A percentile compares a stretch with the other conserved stretches of the same genome.
Conservation (phyloP, 2,329 filamentous ascomycete genomes). For the Stachybotrys chartarum region DNA sequence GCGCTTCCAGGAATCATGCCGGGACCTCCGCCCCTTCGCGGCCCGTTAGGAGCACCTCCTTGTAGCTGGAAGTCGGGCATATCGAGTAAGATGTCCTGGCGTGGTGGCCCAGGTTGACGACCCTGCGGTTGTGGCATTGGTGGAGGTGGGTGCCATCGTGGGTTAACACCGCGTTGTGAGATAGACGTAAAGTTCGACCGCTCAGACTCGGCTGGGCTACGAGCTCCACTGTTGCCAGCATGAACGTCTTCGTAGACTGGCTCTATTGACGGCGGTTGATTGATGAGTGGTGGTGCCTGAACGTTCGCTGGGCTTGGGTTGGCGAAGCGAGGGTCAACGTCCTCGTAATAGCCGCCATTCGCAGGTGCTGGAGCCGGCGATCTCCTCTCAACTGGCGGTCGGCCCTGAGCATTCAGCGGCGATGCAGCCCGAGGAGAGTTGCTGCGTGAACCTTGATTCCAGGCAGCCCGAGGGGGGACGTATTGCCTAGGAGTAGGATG, state of each 20-base stretch:
- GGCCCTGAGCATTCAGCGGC: constrained; percentile 28
- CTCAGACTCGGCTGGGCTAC: constrained; percentile 73
- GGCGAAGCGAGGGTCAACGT: constrained; percentile 83
- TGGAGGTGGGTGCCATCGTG: constrained; percentile 62
- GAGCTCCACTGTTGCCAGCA: constrained; percentile 39
- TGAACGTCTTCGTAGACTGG: constrained; percentile 56
- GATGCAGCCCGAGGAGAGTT: constrained; percentile 39
- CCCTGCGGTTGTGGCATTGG: constrained; percentile 34
- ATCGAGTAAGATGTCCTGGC: constrained; percentile 67
- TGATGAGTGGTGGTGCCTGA: constrained; percentile 9
- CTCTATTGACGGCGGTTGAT: constrained; percentile 22
- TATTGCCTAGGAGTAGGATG: constrained; percentile 32
- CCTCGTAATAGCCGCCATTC: constrained; percentile 70
- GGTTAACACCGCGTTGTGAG: constrained; percentile 81
- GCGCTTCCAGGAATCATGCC: constrained; percentile 47
- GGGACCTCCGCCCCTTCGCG: constrained; percentile 18
- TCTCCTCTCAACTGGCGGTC: constrained; percentile 20
- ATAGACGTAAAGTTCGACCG: constrained; percentile 84
- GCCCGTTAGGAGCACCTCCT: constrained; percentile 23
- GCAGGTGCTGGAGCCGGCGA: constrained; percentile 7
- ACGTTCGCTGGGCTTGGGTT: constrained; percentile 23
- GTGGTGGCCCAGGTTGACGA: constrained; percentile 42
- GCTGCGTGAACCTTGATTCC: constrained; percentile 40
- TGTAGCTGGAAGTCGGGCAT: constrained; percentile 85
- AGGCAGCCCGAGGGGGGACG: constrained; percentile 47